Evolutionary conservation across 23 red algal species (phyloP).

Genomic region (Gracilaria domingensis): DNA sequence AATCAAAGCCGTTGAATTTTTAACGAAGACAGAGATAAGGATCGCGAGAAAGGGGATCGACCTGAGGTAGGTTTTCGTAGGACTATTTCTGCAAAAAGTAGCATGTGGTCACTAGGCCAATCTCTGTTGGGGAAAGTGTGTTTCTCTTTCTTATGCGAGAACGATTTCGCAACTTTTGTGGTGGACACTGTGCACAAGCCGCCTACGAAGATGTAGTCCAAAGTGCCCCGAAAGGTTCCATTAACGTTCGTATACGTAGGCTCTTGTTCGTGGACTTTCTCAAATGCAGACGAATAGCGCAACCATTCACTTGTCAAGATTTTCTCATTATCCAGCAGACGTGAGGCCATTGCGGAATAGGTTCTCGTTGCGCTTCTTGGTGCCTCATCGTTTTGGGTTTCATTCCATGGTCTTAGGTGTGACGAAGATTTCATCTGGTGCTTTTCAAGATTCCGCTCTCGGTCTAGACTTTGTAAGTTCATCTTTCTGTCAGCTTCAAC

Average conservation of each 20-base stretch:
- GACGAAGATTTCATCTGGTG: background rate
- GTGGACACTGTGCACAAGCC: background rate
- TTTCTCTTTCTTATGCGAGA: constrained; percentile 7
- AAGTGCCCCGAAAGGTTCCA: constrained; percentile 46
- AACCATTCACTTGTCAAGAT: background rate
- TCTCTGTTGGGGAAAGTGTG: constrained; percentile 29
- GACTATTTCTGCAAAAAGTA: constrained; percentile 18
- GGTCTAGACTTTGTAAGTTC: background rate
- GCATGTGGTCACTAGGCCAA: constrained; percentile 59
- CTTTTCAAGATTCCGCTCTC: background rate
- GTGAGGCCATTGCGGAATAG: background rate
- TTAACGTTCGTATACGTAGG: constrained; percentile 43
- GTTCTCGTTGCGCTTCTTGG: background rate
- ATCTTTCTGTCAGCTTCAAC: constrained; percentile 16
- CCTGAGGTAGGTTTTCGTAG: background rate
- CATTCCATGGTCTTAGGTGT: background rate
- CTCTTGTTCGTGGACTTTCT: constrained; percentile 14
- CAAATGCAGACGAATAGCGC: constrained; percentile 29
- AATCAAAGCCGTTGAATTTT: background rate
- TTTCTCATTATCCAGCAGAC: background rate
- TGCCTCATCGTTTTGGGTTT: background rate
- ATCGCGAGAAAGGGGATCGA: constrained; percentile 17
- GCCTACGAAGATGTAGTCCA: constrained; percentile 61
- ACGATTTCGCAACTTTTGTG: background rate
- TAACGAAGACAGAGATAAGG: background rate